Evolutionary conservation across 2,329 filamentous ascomycete genomes (phyloP).

Genomic region (Penicillium sp.): DNA sequence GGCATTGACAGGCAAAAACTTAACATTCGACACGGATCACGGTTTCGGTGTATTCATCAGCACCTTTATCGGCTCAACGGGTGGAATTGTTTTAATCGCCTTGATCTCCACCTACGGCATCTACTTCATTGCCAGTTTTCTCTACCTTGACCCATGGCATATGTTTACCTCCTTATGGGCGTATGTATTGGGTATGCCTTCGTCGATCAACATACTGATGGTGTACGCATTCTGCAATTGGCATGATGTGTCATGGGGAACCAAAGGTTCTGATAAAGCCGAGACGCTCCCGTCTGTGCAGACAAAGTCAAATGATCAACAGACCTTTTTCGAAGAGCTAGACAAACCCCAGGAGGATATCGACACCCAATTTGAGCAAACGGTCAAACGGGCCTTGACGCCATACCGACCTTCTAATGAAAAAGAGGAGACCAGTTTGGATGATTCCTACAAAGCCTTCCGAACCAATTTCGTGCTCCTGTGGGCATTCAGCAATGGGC

Average conservation of each 20-base stretch:
- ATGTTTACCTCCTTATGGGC: slow-evolving; percentile 97
- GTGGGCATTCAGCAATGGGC: slow-evolving; percentile 92
- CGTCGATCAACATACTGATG: slow-evolving; percentile 97
- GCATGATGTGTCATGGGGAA: slow-evolving; percentile 99
- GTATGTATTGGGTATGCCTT: slow-evolving; percentile 89
- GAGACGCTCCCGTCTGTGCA: slow-evolving; percentile 87
- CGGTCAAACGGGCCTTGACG: slow-evolving; percentile 86
- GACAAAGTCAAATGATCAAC: slow-evolving; percentile 84
- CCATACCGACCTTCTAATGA: slow-evolving; percentile 78
- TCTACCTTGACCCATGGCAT: slow-evolving; percentile 98
- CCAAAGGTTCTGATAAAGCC: slow-evolving; percentile 92
- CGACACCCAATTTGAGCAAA: slow-evolving; percentile 91
- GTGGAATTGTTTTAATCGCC: slow-evolving; percentile 87
- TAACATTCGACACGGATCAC: no score
- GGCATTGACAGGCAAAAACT: slow-evolving; percentile 58
- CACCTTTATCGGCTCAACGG: slow-evolving; percentile 54
- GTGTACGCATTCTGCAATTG: slow-evolving; percentile 99
- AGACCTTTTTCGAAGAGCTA: slow-evolving; percentile 86
- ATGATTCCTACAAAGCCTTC: slow-evolving; percentile 99
- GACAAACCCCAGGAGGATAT: slow-evolving; percentile 96
- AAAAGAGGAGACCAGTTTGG: slow-evolving; percentile 79
- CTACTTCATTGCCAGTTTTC: slow-evolving; percentile 91
- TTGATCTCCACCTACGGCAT: slow-evolving; percentile 90
- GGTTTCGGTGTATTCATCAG: no score
- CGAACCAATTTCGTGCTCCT: slow-evolving; percentile 85